phyloP scores from a whole-genome alignment of 352 stramenopile species.

The Aphanomyces stellatus region DNA sequence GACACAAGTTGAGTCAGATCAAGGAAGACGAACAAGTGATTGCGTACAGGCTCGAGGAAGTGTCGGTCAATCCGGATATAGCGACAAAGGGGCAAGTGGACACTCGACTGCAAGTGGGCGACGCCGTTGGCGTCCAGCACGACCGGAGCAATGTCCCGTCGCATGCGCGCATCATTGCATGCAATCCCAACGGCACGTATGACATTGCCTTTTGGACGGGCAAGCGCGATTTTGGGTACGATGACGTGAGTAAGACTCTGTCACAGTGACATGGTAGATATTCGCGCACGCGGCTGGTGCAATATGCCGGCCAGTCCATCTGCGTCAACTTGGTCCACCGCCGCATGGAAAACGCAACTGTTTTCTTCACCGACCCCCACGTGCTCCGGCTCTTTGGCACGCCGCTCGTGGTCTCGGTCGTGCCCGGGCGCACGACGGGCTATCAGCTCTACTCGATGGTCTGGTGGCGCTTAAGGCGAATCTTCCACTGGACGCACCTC shows the following conservation, averaged over 20 bases:
- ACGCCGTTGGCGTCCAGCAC: slow-evolving; percentile 21
- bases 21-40: slow-evolving; percentile 69
- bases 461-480: slow-evolving; percentile 66
- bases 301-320: slow-evolving; percentile 4
- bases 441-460: slow-evolving; percentile 73
- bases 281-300: slow-evolving; percentile 11
- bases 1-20: slow-evolving; percentile 31
- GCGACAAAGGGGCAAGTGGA: too few species aligned
- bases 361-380: slow-evolving; percentile 73
- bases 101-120: slow-evolving; percentile 14
- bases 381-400: slow-evolving; percentile 72
- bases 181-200: slow-evolving; percentile 18
- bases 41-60: slow-evolving; percentile 36
- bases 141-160: slow-evolving; percentile 2
- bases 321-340: slow-evolving; percentile 80
- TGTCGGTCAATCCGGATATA: too few species aligned
- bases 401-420: slow-evolving; percentile 63
- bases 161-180: slow-evolving; percentile 14
- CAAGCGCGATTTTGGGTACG: slow-evolving; percentile 5
- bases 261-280: neutral
- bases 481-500: slow-evolving; percentile 75
- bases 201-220: slow-evolving; percentile 23
- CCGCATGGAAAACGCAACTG: slow-evolving; percentile 66
- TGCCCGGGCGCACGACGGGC: slow-evolving; percentile 43
- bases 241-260: neutral